phyloP scores from a whole-genome alignment of 192 early-diverging fungal species.

The Entomortierella parvispora region DNA sequence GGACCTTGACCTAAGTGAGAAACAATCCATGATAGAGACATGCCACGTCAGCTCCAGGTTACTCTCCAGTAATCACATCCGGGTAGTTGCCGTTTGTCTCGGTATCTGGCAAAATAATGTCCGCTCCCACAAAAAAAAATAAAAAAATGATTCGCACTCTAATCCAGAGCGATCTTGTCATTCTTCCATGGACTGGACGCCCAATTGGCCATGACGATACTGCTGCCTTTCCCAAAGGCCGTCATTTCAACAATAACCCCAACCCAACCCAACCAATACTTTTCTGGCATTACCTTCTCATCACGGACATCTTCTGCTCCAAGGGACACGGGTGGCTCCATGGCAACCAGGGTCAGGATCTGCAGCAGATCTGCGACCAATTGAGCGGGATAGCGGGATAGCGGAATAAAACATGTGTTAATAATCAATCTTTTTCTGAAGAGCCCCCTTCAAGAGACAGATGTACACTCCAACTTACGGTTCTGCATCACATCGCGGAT shows the following conservation, averaged over 20 bases:
- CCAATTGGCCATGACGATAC: neutral
- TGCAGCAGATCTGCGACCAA: slow-evolving; percentile 94
- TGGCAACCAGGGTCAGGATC: slow-evolving; percentile 92
- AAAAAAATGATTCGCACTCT: slow-evolving; percentile 11
- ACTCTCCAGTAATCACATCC: too few relatives aligned
- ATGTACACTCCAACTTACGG: slow-evolving; percentile 53
- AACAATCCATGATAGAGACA: too few relatives aligned
- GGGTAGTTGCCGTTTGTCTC: too few relatives aligned
- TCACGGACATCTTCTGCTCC: slow-evolving; percentile 94
- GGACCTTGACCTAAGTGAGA: slow-evolving; percentile 63
- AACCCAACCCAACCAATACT: too few relatives aligned
- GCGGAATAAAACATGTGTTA: neutral
- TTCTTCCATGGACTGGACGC: neutral
- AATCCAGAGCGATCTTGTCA: neutral
- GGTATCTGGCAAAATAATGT: too few relatives aligned
- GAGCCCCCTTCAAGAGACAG: too few relatives aligned
- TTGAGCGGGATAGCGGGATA: slow-evolving; percentile 58
- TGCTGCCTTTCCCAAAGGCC: too few relatives aligned
- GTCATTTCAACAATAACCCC: too few relatives aligned
- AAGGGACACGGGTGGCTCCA: slow-evolving; percentile 91
- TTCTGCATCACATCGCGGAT: slow-evolving; percentile 97
- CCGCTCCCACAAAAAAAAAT: slow-evolving; percentile 38
- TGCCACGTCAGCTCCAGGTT: too few relatives aligned
- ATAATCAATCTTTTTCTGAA: neutral
- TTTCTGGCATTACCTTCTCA: slow-evolving; percentile 88